Conservation (phyloP, 2,329 filamentous ascomycete species). For the Emergomyces africanus region DNA sequence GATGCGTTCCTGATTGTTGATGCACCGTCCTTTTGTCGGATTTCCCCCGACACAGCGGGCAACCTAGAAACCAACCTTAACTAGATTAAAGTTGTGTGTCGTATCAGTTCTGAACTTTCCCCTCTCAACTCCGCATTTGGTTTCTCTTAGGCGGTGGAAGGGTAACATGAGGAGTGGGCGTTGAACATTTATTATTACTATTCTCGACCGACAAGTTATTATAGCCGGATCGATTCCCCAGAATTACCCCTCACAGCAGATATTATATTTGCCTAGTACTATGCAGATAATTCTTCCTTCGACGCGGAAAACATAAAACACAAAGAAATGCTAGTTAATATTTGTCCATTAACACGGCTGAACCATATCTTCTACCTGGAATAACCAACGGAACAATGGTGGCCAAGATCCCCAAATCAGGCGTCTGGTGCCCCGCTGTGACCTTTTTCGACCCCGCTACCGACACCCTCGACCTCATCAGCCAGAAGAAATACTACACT, state of each 20-base stretch:
- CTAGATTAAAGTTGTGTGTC: no score
- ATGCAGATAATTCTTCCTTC: not conserved
- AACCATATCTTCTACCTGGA: not conserved
- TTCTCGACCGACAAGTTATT: not conserved
- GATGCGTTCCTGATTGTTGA: no score
- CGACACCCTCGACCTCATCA: constrained; percentile 36
- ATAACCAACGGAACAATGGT: constrained; percentile 3
- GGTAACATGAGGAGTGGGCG: not conserved
- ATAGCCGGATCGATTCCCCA: not conserved
- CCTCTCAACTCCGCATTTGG: not conserved
- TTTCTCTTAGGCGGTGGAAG: not conserved
- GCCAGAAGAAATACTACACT: constrained; percentile 40
- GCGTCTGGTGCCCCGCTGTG: constrained; percentile 42
- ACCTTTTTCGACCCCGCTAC: constrained; percentile 41
- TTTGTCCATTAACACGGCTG: not conserved
- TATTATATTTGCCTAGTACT: not conserved
- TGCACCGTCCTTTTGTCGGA: no score
- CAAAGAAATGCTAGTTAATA: not conserved
- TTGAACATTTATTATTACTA: no score
- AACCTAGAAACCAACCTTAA: no score
- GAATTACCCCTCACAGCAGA: not conserved
- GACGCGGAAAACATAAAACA: not conserved
- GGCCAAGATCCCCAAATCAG: constrained; percentile 19
- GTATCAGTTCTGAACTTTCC: not conserved
- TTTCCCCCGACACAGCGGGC: no score